These are phyloP conservation scores for Russula dissimulans DNA, from an alignment of 768 basidiomycete species.

Conservation along the genomic window DNA sequence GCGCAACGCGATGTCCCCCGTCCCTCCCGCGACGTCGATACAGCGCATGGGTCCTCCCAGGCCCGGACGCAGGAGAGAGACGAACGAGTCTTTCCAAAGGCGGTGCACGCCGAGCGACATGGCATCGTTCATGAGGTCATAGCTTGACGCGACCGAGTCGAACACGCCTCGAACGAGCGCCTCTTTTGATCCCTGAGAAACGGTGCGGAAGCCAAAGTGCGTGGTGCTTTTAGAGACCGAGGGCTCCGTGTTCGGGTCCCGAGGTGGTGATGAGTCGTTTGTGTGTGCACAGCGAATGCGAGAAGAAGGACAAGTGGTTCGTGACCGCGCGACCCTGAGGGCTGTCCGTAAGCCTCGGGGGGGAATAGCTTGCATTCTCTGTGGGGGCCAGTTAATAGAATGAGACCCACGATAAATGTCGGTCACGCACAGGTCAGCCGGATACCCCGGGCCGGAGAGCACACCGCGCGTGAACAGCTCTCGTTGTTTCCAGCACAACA, in stretches of 20 bases:
- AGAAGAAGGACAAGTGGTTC: background rate
- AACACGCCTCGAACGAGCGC: slow-evolving; percentile 87
- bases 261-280: background rate
- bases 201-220: slow-evolving; percentile 89
- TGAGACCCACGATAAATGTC: background rate
- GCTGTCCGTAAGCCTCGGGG: slow-evolving; percentile 4
- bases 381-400: background rate
- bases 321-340: background rate
- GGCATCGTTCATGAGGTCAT: slow-evolving; percentile 99
- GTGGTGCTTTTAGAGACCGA: slow-evolving; percentile 37
- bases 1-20: slow-evolving; percentile 92
- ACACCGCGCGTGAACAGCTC: no score
- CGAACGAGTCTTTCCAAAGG: slow-evolving; percentile 92
- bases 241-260: background rate
- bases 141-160: slow-evolving; percentile 88
- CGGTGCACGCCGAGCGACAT: slow-evolving; percentile 94
- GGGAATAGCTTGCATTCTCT: slow-evolving; percentile 11
- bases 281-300: slow-evolving; percentile 12
- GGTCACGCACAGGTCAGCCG: background rate
- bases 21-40: slow-evolving; percentile 96
- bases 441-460: background rate
- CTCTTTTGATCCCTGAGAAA: slow-evolving; percentile 84
- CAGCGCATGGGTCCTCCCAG: slow-evolving; percentile 66
- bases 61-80: slow-evolving; percentile 67
- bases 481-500: no score